Base-by-base conservation (phyloP, 768 basidiomycete genomes). In the Gloeophyllum trabeum region DNA sequence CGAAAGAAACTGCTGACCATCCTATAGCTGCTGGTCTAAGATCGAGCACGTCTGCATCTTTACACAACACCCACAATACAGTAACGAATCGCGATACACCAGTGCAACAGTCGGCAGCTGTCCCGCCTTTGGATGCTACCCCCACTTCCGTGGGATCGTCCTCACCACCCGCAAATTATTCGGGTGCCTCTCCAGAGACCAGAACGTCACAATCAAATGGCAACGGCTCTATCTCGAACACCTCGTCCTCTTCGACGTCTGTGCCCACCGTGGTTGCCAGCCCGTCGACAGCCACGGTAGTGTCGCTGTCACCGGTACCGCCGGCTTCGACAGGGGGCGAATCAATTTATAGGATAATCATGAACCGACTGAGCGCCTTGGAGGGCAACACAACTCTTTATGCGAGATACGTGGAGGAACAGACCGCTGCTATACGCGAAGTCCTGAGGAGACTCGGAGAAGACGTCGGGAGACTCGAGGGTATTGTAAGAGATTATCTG, bases 321-420 rank as follows among this genome's bases (percentile, higher is more conserved):
- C 44, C 57, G 1, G 42, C 53, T 19, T 44, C 52, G 1, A 49
- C 60, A 0, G 69, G 73, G 10, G 88, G 87, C 19, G 96, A 99
- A 57, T 93, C 90, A 2, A 92, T 99, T 49, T 98, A 96, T 53
- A 82, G 91, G 5, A 88, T 83, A 10, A 99, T 98, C 50, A 93
- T 93, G 79, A 94, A 96, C 51, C 81, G 92, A 5, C 70, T 99
- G 7, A 75, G 76, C 2, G 75, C 77, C 4, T 71, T 98, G 12
- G 93, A 98, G 59, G 73, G 73, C 6, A 96, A 93, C 51, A 84
- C 91, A 38, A 88, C 88, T 0, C 67, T 97, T 3, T 82, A 88
- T 35, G 73, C 79, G 18, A 61, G 78, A 14, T 98, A 96, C 55
- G 79, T 96, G 10, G 91, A 92, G 51, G 90, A 93, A 54, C 94